Evolutionary conservation across 805 yeast genomes (phyloP), one percentile per base, ranked within the genome.

Genomic region (Cyberlindnera euphorbiiphila): DNA sequence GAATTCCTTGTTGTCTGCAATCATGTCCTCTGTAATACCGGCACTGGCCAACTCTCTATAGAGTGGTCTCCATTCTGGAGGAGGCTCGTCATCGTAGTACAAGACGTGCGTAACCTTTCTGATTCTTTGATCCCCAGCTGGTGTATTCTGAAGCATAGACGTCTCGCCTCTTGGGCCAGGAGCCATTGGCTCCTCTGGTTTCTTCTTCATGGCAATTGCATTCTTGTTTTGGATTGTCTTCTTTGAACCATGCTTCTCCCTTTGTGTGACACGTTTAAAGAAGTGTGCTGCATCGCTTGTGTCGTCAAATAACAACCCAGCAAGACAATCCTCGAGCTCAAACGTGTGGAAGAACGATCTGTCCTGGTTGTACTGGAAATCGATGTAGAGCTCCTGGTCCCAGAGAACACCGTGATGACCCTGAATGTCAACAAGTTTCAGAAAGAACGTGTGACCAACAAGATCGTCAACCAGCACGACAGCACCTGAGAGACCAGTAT

Each of bases 341-440:
- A 93, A 93, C 6, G 94, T 72, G 59, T 93, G 98, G 71, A 93
- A 93, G 62, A 86, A 93, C 26, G 95, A 79, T 22, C 98, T 74
- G 60, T 93, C 98, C 61, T 93, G 98, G 55, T 85, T 76, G 62
- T 93, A 93, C 50, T 81, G 81, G 60, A 93, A 88, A 52, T 85
- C 82, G 10, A 86, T 80, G 53, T 85, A 91, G 33, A 93, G 62
- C 61, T 93, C 98, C 61, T 93, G 98, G 60, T 93, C 98, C 98
- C 98, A 93, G 0, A 93, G 48, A 0, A 93, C 95, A 24, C 98
- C 98, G 28, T 83, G 68, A 44, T 78, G 74, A 6, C 94, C 95
- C 25, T 68, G 55, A 22, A 91, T 78, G 54, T 93, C 98, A 6
- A 93, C 94, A 36, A 93, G 58, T 59, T 93, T 93, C 31, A 93